These are phyloP conservation scores for Mercurialis annua DNA, from an alignment of 345 rosid species.

Conservation along the genomic window DNA sequence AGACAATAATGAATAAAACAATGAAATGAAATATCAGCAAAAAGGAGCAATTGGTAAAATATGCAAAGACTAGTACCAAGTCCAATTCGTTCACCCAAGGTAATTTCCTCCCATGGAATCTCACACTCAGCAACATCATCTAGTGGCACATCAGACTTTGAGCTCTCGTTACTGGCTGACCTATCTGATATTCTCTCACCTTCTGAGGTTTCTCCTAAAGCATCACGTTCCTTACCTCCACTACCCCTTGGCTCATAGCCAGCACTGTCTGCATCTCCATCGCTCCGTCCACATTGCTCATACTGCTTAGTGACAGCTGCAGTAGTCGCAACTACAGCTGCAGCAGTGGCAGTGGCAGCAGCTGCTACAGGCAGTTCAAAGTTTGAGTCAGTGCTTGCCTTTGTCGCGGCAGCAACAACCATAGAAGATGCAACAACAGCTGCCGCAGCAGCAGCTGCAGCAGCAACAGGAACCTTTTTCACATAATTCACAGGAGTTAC, in stretches of 20 bases:
- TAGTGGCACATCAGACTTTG: conserved; percentile 57
- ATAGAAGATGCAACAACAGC: conserved; percentile 95
- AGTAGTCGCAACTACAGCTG: conserved; percentile 83
- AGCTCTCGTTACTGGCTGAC: conserved; percentile 56
- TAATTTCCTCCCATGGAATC: conserved; percentile 84
- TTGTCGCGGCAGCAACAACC: conserved; percentile 90
- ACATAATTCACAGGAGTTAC: conserved; percentile 40
- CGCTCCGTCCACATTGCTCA: conserved; percentile 49
- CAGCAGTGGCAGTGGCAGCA: conserved; percentile 95
- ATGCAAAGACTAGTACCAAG: conserved; percentile 58
- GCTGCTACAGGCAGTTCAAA: conserved; percentile 87
- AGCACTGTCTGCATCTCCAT: conserved; percentile 52
- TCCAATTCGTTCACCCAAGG: conserved; percentile 92
- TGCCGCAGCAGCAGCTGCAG: conserved; percentile 81
- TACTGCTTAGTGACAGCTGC: conserved; percentile 68
- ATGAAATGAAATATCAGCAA: conserved; percentile 5
- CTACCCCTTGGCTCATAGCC: conserved; percentile 44
- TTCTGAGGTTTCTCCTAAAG: conserved; percentile 39
- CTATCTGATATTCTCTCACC: conserved; percentile 62
- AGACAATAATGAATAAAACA: conserved; percentile 19
- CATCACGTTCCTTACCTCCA: conserved; percentile 37
- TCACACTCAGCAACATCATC: conserved; percentile 91
- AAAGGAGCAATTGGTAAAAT: conserved; percentile 16
- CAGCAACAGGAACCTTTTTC: conserved; percentile 75
- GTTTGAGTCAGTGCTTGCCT: conserved; percentile 57